Evolutionary conservation across 352 stramenopile genomes (phyloP).

Genomic region (Albugo candida): DNA sequence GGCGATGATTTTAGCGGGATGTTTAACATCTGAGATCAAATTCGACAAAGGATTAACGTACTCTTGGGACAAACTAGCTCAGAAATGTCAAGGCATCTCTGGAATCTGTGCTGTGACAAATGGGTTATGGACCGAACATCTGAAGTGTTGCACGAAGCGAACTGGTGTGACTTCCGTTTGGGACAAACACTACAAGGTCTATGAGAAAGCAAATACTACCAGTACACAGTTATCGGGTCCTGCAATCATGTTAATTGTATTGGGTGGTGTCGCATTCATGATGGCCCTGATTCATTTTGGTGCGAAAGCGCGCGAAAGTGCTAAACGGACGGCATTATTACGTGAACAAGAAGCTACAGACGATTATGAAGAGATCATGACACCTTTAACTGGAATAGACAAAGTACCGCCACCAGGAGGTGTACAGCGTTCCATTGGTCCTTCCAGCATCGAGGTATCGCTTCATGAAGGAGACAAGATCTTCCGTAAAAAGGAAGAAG

Average conservation of each 20-base stretch:
- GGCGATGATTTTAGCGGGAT: conserved; percentile 65
- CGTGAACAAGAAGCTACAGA: conserved; percentile 74
- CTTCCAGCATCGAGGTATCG: conserved; percentile 49
- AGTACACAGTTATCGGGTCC: conserved; percentile 38
- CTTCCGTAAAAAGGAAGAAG: conserved; percentile 64
- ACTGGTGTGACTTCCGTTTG: conserved; percentile 38
- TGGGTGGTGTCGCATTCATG: conserved; percentile 60
- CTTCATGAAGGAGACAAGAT: conserved; percentile 78
- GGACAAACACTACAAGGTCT: conserved; percentile 49
- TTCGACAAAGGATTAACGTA: conserved; percentile 70
- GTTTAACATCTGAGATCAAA: conserved; percentile 46
- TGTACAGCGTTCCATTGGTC: conserved; percentile 42
- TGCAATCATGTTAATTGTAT: conserved; percentile 60
- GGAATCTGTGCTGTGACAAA: conserved; percentile 74
- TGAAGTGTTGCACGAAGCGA: conserved; percentile 52
- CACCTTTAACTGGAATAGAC: conserved; percentile 46
- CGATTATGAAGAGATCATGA: conserved; percentile 84
- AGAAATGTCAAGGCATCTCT: conserved; percentile 55
- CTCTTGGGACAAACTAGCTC: conserved; percentile 59
- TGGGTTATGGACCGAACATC: conserved; percentile 61
- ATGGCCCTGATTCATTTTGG: conserved; percentile 69
- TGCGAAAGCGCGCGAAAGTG: conserved; percentile 60
- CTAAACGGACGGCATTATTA: conserved; percentile 67
- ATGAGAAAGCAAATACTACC: conserved; percentile 27
- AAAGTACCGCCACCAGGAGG: conserved; percentile 28